phyloP scores from a whole-genome alignment of 805 yeast genomes.

The Wickerhamomyces silvicola region DNA sequence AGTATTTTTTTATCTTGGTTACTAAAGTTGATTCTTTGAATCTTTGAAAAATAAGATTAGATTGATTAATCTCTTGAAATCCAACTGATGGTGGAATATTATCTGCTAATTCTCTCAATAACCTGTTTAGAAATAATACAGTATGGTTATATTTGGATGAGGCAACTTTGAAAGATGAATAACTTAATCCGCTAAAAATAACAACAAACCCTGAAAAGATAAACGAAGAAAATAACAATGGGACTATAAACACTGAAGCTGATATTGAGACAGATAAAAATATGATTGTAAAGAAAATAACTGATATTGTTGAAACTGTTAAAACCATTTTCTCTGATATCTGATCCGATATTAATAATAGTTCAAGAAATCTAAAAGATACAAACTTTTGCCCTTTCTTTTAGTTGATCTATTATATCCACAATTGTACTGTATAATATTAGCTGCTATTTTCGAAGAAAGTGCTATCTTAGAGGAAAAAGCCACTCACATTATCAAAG shows the following conservation, averaged over 20 bases:
- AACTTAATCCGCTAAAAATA: slow-evolving; percentile 20
- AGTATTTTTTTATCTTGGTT: too few species aligned
- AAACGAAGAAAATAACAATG: slow-evolving; percentile 16
- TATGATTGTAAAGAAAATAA: slow-evolving; percentile 9
- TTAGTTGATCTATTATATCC: background rate
- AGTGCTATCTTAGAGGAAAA: too few species aligned
- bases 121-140: slow-evolving; percentile 19
- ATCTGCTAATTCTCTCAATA: slow-evolving; percentile 21
- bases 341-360: slow-evolving; percentile 1
- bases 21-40: background rate
- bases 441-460: slow-evolving; percentile 1
- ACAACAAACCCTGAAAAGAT: slow-evolving; percentile 22
- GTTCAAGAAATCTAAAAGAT: too few species aligned
- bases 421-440: slow-evolving; percentile 4
- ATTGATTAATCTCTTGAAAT: slow-evolving; percentile 11
- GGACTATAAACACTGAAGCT: slow-evolving; percentile 16
- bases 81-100: slow-evolving; percentile 26
- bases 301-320: slow-evolving; percentile 12
- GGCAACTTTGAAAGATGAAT: slow-evolving; percentile 18
- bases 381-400: too few species aligned
- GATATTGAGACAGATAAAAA: slow-evolving; percentile 7
- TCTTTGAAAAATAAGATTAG: slow-evolving; percentile 1
- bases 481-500: slow-evolving; percentile 13
- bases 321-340: slow-evolving; percentile 5
- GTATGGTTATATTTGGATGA: slow-evolving; percentile 20